These are phyloP conservation scores for Bruguiera hainesii DNA, from an alignment of 441 rosid species.

Conservation along the genomic window DNA sequence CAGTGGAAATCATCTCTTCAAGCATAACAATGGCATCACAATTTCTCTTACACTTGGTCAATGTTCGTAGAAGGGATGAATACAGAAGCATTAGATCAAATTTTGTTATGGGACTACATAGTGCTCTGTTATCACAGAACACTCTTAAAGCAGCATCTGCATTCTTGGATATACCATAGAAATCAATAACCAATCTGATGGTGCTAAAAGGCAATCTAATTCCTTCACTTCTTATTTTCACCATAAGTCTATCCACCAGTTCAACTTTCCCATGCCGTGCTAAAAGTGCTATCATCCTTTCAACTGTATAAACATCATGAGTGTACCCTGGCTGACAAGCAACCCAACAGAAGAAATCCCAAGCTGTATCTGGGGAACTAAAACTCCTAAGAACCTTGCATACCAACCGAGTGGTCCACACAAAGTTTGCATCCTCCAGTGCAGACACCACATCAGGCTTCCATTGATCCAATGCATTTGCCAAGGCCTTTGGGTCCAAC, in stretches of 20 bases:
- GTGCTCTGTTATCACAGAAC: conserved; percentile 54
- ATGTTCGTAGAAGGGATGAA: conserved; percentile 69
- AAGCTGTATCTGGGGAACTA: conserved; percentile 60
- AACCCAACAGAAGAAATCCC: conserved; percentile 95
- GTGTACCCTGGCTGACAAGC: conserved; percentile 77
- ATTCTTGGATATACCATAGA: conserved; percentile 80
- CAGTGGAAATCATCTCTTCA: conserved; percentile 67
- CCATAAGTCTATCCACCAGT: conserved; percentile 61
- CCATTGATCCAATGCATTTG: conserved; percentile 64
- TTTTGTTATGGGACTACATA: conserved; percentile 51
- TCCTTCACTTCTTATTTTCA: conserved; percentile 60
- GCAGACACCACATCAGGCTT: conserved; percentile 51
- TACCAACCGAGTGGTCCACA: conserved; percentile 83
- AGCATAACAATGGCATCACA: conserved; percentile 57
- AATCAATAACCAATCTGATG: conserved; percentile 64
- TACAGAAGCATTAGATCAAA: conserved; percentile 68
- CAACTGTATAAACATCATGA: conserved; percentile 69
- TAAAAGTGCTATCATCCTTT: conserved; percentile 73
- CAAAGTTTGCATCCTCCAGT: conserved; percentile 65
- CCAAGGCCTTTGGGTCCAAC: conserved; percentile 89
- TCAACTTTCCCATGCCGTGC: conserved; percentile 68
- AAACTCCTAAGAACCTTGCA: conserved; percentile 79
- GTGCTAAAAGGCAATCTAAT: conserved; percentile 79
- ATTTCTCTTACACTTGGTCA: conserved; percentile 72
- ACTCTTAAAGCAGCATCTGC: conserved; percentile 84